Base-by-base conservation (phyloP, 345 rosid species). In the Angophora floribunda region DNA sequence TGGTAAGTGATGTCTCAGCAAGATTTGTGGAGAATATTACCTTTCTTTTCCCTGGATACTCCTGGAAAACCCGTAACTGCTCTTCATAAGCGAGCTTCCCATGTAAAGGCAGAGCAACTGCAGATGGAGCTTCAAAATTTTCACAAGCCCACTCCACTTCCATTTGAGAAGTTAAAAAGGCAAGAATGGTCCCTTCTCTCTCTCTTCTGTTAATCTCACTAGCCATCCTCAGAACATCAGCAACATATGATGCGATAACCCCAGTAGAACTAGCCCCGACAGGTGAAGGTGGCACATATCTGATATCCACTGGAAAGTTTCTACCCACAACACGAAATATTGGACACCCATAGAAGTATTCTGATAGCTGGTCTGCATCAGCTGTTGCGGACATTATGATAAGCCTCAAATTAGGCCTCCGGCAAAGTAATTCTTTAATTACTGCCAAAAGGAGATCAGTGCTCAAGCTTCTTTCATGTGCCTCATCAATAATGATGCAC, bases 301-400 rank as follows among this genome's bases (percentile, higher is more conserved):
- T 90, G 89, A 97, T 90, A 86, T 96, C 96, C 86, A 97, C 98
- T 9, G 99, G 97, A 90, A 93, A 96, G 88, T 91, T 95, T 91
- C 99, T 94, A 45, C 99, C 99, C 78, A 26, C 47, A 79, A 96
- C 95, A 90, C 87, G 89, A 91, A 93, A 90, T 86, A 95, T 93
- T 59, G 85, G 86, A 88, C 97, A 97, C 52, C 94, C 93, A 78
- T 91, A 96, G 88, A 96, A 95, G 93, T 94, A 97, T 24, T 92
- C 89, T 32, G 99, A 93, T n/a, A 97, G 96, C 89, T 95, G 96
- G 86, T 88, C 85, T 61, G 99, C 95, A 94, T 97, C 95, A 24
- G 97, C 99, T 47, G 99, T 97, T 87, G 99, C 99, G 80, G 99
- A 97, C 99, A 97, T 97, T 92, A 97, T 95, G 80, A 97, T 88